Percentiles rank a stretch among this genome's conserved stretches.
phyloP scores from a whole-genome alignment of 2,329 filamentous ascomycete species.

The Cadophora gregata region DNA sequence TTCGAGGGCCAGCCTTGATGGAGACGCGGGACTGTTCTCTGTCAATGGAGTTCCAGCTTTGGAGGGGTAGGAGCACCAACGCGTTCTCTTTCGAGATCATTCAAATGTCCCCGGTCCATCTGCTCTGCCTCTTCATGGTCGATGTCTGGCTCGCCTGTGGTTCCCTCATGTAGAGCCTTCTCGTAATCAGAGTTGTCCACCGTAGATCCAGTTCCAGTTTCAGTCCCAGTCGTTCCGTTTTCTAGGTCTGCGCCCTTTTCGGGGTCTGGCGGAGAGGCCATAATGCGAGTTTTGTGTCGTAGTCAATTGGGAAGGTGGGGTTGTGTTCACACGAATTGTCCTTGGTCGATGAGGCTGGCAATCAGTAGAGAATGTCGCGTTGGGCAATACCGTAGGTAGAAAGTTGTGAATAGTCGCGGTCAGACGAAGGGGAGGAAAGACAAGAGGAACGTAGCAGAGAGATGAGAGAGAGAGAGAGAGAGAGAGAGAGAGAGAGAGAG shows the following conservation, averaged over 20 bases:
- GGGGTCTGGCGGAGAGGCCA: conserved; percentile 28
- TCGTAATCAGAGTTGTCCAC: conserved; percentile 32
- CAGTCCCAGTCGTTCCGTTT: conserved; percentile 29
- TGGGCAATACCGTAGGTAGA: background rate
- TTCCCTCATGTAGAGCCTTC: conserved; percentile 27
- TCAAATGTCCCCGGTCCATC: conserved; percentile 39
- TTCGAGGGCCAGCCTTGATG: conserved; percentile 31
- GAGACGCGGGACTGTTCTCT: conserved; percentile 30
- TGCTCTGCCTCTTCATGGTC: conserved; percentile 41
- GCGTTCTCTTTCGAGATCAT: conserved; percentile 38
- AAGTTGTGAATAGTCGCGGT: background rate
- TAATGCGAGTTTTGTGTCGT: conserved; percentile 10
- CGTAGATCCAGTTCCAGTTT: conserved; percentile 31
- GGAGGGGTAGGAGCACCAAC: conserved; percentile 18
- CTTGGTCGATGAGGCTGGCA: background rate
- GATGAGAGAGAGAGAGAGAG: background rate
- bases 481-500: background rate
- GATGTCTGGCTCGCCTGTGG: conserved; percentile 35
- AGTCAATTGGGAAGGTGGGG: background rate
- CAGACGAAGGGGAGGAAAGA: background rate
- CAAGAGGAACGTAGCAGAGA: background rate
- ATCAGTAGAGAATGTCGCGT: background rate
- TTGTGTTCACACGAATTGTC: too few species aligned
- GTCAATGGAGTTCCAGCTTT: background rate
- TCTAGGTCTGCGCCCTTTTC: conserved; percentile 31